These are phyloP conservation scores for Stellera chamaejasme DNA, from an alignment of 345 rosid species.

Conservation along the genomic window DNA sequence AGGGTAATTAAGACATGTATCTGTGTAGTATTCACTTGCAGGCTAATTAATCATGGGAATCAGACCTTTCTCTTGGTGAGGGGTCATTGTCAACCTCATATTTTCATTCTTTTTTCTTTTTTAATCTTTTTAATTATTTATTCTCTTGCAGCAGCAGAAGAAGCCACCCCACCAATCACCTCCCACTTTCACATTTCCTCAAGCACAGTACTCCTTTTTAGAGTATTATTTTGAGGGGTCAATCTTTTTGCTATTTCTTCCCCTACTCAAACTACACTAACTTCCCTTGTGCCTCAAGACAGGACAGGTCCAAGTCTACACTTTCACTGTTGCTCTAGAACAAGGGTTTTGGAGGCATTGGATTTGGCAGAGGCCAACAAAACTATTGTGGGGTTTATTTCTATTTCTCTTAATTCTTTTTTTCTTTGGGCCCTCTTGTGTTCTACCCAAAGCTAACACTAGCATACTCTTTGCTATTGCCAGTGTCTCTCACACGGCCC, in stretches of 20 bases:
- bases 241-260: neutral
- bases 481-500: constrained; percentile 15
- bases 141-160: constrained; percentile 45
- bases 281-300: constrained; percentile 35
- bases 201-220: no score
- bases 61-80: constrained; percentile 41
- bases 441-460: constrained; percentile 11
- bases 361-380: neutral
- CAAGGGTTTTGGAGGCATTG: constrained; percentile 1
- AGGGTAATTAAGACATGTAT: constrained; percentile 1
- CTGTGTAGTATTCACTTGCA: constrained; percentile 21
- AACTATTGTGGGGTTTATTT: neutral
- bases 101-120: neutral
- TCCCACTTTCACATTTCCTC: constrained; percentile 41
- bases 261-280: constrained; percentile 2
- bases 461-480: no score
- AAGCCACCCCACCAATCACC: constrained; percentile 53
- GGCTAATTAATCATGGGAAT: constrained; percentile 31
- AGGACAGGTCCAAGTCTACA: neutral
- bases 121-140: no score
- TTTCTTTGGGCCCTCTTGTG: constrained; percentile 18
- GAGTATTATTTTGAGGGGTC: no score
- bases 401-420: constrained; percentile 5
- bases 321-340: neutral
- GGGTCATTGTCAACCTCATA: constrained; percentile 47